Percentiles rank a stretch among this genome's conserved stretches.
These are phyloP conservation scores for Cetraspora pellucida DNA, from an alignment of 192 early-diverging fungal genomes.

Conservation along the genomic window DNA sequence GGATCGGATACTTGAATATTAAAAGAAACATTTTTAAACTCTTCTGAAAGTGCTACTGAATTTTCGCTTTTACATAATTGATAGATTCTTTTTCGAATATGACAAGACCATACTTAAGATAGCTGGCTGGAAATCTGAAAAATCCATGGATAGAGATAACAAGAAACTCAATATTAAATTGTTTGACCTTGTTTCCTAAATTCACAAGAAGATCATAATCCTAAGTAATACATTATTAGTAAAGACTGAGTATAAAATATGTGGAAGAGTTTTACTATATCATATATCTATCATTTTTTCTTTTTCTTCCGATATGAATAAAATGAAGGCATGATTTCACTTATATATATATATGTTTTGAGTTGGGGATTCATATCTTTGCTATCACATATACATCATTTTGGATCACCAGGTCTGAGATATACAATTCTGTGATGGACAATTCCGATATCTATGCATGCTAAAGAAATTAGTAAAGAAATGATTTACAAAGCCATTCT, in stretches of 20 bases:
- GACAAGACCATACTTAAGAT: slow-evolving; percentile 9
- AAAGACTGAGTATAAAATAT: too few relatives aligned
- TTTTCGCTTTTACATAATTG: slow-evolving; percentile 26
- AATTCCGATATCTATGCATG: too few relatives aligned
- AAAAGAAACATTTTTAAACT: too few relatives aligned
- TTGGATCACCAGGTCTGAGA: too few relatives aligned
- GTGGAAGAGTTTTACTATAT: too few relatives aligned
- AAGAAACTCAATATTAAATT: slow-evolving; percentile 25
- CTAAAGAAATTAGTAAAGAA: too few relatives aligned
- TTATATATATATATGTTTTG: slow-evolving; percentile 15
- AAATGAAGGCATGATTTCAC: slow-evolving; percentile 7
- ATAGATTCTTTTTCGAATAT: slow-evolving; percentile 28
- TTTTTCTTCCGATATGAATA: not conserved
- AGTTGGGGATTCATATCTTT: not conserved
- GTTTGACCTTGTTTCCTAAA: slow-evolving; percentile 4
- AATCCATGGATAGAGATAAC: slow-evolving; percentile 13
- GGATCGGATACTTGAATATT: too few relatives aligned
- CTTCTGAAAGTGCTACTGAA: not conserved
- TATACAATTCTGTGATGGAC: too few relatives aligned
- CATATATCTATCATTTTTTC: too few relatives aligned
- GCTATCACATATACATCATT: not conserved
- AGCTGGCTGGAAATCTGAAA: slow-evolving; percentile 16
- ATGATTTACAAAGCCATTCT: too few relatives aligned
- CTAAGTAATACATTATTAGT: slow-evolving; percentile 14
- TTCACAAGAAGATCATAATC: not conserved